These are phyloP conservation scores for Nakazawaea ernobii DNA, from an alignment of 805 yeast species.

Conservation along the genomic window DNA sequence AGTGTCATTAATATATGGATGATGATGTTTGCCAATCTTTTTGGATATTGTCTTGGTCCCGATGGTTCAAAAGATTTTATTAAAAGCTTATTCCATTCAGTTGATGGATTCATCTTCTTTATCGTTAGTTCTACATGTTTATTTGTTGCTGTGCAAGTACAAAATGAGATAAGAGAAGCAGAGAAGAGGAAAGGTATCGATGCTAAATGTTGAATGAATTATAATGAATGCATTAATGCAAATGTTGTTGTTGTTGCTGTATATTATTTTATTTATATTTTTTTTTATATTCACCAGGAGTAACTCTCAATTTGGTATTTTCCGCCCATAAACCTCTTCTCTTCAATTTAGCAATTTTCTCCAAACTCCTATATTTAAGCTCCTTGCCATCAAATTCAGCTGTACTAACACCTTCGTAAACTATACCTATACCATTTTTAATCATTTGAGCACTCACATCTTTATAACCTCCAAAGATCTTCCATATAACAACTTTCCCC, in stretches of 20 bases:
- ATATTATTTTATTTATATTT: constrained; percentile 21
- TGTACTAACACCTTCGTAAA: constrained; percentile 68
- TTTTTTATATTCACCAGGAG: constrained; percentile 79
- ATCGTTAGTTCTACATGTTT: constrained; percentile 56
- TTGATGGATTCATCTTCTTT: constrained; percentile 61
- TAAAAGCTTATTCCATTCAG: constrained; percentile 65
- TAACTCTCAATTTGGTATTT: constrained; percentile 38
- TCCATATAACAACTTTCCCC: constrained; percentile 59
- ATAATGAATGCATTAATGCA: neutral
- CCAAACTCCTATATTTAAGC: constrained; percentile 49
- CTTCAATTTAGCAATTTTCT: constrained; percentile 49
- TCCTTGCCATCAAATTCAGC: constrained; percentile 87
- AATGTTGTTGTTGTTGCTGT: neutral
- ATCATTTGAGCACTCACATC: constrained; percentile 90
- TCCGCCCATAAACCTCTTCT: constrained; percentile 69
- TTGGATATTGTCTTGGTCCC: constrained; percentile 89
- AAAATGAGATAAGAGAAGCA: constrained; percentile 87
- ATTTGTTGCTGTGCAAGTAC: constrained; percentile 83
- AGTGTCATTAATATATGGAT: constrained; percentile 90
- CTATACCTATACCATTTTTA: constrained; percentile 74
- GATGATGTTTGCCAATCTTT: constrained; percentile 96
- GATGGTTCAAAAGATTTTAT: constrained; percentile 74
- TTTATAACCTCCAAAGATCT: constrained; percentile 49
- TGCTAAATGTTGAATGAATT: constrained; percentile 58
- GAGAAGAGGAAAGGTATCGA: constrained; percentile 82